Evolutionary conservation across 2,329 filamentous ascomycete species (phyloP).

Genomic region (Ophiostoma australiae): DNA sequence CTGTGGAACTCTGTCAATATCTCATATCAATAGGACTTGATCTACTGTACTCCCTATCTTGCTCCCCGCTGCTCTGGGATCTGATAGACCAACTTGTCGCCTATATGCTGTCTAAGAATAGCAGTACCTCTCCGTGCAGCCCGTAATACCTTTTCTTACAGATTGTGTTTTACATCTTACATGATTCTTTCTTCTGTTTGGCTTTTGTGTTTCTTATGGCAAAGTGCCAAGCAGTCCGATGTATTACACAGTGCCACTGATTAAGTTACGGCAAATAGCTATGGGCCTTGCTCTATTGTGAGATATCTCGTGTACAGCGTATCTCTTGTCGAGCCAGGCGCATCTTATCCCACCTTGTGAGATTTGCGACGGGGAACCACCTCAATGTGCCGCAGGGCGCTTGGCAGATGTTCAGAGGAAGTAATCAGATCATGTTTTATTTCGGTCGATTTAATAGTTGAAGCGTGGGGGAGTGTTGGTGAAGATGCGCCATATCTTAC

Average conservation of each 20-base stretch:
- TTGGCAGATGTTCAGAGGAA: slow-evolving; percentile 15
- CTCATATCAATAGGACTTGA: background rate
- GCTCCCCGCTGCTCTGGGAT: background rate
- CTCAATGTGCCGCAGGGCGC: slow-evolving; percentile 14
- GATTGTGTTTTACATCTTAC: background rate
- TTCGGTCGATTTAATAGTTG: background rate
- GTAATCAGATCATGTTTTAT: background rate
- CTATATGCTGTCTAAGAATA: background rate
- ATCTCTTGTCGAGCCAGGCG: background rate
- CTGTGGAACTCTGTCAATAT: background rate
- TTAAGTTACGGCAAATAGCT: background rate
- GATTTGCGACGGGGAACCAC: slow-evolving; percentile 15
- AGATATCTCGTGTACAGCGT: background rate
- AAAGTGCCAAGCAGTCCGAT: background rate
- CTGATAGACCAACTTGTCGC: background rate
- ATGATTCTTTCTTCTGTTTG: background rate
- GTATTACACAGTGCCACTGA: background rate
- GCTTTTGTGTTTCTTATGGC: slow-evolving; percentile 2
- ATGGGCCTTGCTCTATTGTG: background rate
- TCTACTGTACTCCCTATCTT: background rate
- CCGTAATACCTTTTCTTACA: background rate
- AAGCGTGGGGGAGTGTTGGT: background rate
- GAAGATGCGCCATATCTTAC: background rate
- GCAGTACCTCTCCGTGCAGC: background rate
- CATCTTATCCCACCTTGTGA: slow-evolving; percentile 7